Evolutionary conservation across 306 rosid species (phyloP).

Genomic region (Notholithocarpus densiflorus): DNA sequence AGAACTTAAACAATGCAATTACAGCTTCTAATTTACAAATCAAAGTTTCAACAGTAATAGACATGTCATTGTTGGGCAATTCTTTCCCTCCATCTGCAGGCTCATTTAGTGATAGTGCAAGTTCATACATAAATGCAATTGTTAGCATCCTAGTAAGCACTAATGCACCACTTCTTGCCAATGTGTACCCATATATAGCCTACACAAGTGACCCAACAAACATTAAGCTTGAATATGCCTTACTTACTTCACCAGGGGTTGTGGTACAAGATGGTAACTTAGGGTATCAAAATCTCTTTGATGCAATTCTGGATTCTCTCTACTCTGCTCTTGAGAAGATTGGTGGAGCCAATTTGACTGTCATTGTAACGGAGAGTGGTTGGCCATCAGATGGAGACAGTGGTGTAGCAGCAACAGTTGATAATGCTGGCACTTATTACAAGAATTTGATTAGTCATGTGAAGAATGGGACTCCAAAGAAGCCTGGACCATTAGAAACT

Average conservation of each 20-base stretch:
- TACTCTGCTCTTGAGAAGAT: constrained; percentile 55
- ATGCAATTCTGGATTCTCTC: constrained; percentile 42
- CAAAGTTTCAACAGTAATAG: constrained; percentile 56
- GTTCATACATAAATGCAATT: constrained; percentile 32
- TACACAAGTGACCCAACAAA: neutral
- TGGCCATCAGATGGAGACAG: constrained; percentile 54
- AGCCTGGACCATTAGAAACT: constrained; percentile 28
- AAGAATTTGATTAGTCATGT: constrained; percentile 45
- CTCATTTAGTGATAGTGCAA: constrained; percentile 24
- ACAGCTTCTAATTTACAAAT: constrained; percentile 39
- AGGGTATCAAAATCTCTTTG: constrained; percentile 43
- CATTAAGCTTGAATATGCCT: constrained; percentile 35
- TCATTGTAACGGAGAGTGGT: constrained; percentile 68
- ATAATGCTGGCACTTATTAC: constrained; percentile 44
- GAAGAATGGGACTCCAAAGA: constrained; percentile 46
- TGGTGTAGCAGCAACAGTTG: constrained; percentile 18
- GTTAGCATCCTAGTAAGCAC: constrained; percentile 25
- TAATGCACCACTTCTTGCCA: constrained; percentile 63
- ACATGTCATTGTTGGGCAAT: constrained; percentile 2
- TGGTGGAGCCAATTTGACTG: constrained; percentile 25
- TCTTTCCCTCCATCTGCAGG: constrained; percentile 46
- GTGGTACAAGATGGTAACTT: constrained; percentile 9
- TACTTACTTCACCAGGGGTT: constrained; percentile 35
- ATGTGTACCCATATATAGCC: constrained; percentile 53
- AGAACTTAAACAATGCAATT: constrained; percentile 35